These are phyloP conservation scores for Elongisporangium prolatum DNA, from an alignment of 352 stramenopile genomes.

Conservation along the genomic window DNA sequence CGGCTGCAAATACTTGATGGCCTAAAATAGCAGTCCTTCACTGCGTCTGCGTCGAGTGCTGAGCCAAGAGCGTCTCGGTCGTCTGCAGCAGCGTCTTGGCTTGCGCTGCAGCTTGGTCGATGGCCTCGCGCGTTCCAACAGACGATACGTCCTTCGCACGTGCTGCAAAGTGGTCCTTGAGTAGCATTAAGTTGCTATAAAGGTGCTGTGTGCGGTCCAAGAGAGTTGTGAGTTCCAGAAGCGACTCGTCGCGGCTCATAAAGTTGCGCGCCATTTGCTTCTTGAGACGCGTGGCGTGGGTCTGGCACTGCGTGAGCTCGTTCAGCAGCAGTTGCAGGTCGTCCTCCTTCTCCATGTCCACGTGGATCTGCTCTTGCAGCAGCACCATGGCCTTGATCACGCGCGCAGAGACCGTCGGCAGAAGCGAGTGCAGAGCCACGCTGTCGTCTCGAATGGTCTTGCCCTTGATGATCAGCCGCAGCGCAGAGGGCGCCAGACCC, in stretches of 20 bases:
- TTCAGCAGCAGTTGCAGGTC: constrained; percentile 60
- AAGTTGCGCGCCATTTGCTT: constrained; percentile 55
- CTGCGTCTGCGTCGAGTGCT: constrained; percentile 18
- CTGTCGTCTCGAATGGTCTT: constrained; percentile 34
- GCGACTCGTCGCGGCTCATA: constrained; percentile 37
- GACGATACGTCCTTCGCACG: too few relatives aligned
- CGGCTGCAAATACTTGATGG: too few relatives aligned
- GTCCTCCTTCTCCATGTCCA: constrained; percentile 55
- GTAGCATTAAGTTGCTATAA: constrained; percentile 37
- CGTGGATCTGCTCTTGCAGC: constrained; percentile 53
- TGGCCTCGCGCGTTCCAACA: not conserved
- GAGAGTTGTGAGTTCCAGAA: constrained; percentile 35
- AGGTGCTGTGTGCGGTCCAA: constrained; percentile 33
- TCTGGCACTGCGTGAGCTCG: constrained; percentile 41
- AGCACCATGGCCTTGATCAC: constrained; percentile 70
- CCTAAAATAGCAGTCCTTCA: not conserved
- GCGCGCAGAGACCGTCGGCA: constrained; percentile 10
- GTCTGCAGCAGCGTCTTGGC: constrained; percentile 13
- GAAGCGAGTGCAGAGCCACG: constrained; percentile 11
- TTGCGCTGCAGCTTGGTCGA: constrained; percentile 10
- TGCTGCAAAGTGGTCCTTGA: constrained; percentile 35
- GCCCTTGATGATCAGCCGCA: constrained; percentile 62
- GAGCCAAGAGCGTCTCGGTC: constrained; percentile 23
- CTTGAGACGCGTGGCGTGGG: constrained; percentile 21
- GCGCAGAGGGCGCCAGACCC: constrained; percentile 26